A percentile compares a stretch with the other conserved stretches of the same genome.
Evolutionary conservation across 306 rosid species (phyloP).

Genomic region (Rosa multiflora): DNA sequence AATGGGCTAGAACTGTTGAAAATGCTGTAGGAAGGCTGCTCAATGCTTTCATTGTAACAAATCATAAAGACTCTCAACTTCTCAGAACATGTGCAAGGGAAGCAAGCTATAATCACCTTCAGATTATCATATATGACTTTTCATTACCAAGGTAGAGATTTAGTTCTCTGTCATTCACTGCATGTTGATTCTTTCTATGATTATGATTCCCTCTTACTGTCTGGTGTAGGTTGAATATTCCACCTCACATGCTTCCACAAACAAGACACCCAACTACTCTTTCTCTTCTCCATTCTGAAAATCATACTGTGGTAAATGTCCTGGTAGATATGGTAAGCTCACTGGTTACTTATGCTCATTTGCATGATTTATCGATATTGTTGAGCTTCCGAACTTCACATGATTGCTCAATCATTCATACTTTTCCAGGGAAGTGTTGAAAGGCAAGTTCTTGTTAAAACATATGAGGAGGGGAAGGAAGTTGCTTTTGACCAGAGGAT

Average conservation of each 20-base stretch:
- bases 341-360: neutral
- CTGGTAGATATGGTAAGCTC: slow-evolving; percentile 73
- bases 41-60: slow-evolving; percentile 85
- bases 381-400: slow-evolving; percentile 10
- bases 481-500: slow-evolving; percentile 76
- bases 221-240: slow-evolving; percentile 63
- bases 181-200: slow-evolving; percentile 11
- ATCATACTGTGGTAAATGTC: slow-evolving; percentile 71
- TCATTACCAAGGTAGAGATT: slow-evolving; percentile 66
- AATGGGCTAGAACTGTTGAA: slow-evolving; percentile 82
- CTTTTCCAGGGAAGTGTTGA: slow-evolving; percentile 69
- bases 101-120: slow-evolving; percentile 56
- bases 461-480: slow-evolving; percentile 69
- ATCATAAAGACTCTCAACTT: slow-evolving; percentile 78
- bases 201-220: slow-evolving; percentile 20
- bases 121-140: slow-evolving; percentile 84
- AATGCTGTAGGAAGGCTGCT: slow-evolving; percentile 81
- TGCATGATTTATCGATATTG: neutral
- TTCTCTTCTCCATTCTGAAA: slow-evolving; percentile 67
- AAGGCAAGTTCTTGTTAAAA: slow-evolving; percentile 79
- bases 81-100: slow-evolving; percentile 78
- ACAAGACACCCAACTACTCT: slow-evolving; percentile 73
- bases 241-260: slow-evolving; percentile 78
- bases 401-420: slow-evolving; percentile 7
- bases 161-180: neutral